Conservation (phyloP, 129 eudicot species). For the Dittrichia graveolens region DNA sequence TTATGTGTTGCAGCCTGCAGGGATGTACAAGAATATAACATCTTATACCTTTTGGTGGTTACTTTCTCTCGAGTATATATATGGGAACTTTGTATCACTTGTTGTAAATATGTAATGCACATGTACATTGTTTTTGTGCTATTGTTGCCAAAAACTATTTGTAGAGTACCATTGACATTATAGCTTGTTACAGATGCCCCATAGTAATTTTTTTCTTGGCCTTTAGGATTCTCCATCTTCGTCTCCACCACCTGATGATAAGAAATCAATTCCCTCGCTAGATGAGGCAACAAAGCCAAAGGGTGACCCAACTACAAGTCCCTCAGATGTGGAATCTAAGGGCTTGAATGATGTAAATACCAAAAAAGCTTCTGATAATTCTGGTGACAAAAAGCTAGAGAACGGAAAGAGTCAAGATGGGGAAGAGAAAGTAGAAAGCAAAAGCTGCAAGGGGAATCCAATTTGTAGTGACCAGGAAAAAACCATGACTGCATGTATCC, state of each 20-base stretch:
- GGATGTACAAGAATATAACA: background rate
- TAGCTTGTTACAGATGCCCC: background rate
- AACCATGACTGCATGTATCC: slow-evolving; percentile 30
- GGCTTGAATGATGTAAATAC: slow-evolving; percentile 16
- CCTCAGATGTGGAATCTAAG: slow-evolving; percentile 29
- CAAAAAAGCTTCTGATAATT: background rate
- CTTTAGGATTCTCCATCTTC: slow-evolving; percentile 25
- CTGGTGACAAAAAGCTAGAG: slow-evolving; percentile 24
- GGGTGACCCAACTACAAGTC: slow-evolving; percentile 1
- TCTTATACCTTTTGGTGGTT: background rate
- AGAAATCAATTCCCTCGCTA: slow-evolving; percentile 11
- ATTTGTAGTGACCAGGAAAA: slow-evolving; percentile 28
- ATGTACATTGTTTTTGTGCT: background rate
- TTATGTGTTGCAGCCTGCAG: too few relatives aligned
- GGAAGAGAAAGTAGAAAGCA: slow-evolving; percentile 15
- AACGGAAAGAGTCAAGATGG: slow-evolving; percentile 21
- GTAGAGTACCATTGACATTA: background rate
- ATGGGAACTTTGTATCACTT: slow-evolving; percentile 3
- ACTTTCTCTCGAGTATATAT: background rate
- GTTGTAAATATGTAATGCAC: too few relatives aligned
- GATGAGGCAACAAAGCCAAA: slow-evolving; percentile 25
- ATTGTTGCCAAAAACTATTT: background rate
- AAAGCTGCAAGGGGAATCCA: slow-evolving; percentile 25
- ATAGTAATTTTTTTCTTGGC: background rate
- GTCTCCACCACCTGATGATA: slow-evolving; percentile 27